A percentile compares a stretch with the other conserved stretches of the same genome.
Evolutionary conservation across 306 rosid species (phyloP).

Genomic region (Inga leiocalycina): DNA sequence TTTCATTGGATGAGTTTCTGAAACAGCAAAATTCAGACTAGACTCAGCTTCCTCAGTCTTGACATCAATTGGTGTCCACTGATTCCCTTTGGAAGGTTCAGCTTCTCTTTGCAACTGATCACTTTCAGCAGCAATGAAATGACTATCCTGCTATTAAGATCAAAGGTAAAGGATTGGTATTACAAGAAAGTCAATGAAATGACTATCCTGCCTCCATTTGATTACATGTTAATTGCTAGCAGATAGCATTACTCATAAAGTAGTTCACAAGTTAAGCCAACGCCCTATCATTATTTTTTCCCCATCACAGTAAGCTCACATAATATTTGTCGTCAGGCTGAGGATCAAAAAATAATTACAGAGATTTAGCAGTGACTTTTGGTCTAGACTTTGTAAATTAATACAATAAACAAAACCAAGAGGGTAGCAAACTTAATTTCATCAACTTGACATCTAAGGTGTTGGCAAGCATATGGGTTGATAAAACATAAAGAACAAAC

Average conservation of each 20-base stretch:
- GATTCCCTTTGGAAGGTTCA: slow-evolving; percentile 13
- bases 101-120: slow-evolving; percentile 11
- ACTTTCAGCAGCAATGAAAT: slow-evolving; percentile 31
- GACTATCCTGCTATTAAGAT: slow-evolving; percentile 31
- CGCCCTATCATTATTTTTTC: background rate
- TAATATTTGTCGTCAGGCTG: slow-evolving; percentile 2
- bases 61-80: slow-evolving; percentile 27
- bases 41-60: slow-evolving; percentile 34
- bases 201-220: background rate
- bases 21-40: slow-evolving; percentile 39
- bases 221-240: slow-evolving; percentile 15
- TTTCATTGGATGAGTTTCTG: slow-evolving; percentile 27
- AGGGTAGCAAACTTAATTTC: background rate
- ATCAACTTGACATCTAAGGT: slow-evolving; percentile 13
- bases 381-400: slow-evolving; percentile 5
- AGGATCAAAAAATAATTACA: slow-evolving; percentile 13
- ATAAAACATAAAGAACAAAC: slow-evolving; percentile 1
- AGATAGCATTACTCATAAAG: slow-evolving; percentile 19
- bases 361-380: slow-evolving; percentile 3
- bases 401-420: background rate
- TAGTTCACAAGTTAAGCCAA: slow-evolving; percentile 12
- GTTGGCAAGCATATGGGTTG: slow-evolving; percentile 6
- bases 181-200: background rate
- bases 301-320: background rate
- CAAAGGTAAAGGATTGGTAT: slow-evolving; percentile 15